A percentile compares a stretch with the other conserved stretches of the same genome.
Evolutionary conservation across 805 yeast genomes (phyloP).

Genomic region (Jamesozyma lodderae): DNA sequence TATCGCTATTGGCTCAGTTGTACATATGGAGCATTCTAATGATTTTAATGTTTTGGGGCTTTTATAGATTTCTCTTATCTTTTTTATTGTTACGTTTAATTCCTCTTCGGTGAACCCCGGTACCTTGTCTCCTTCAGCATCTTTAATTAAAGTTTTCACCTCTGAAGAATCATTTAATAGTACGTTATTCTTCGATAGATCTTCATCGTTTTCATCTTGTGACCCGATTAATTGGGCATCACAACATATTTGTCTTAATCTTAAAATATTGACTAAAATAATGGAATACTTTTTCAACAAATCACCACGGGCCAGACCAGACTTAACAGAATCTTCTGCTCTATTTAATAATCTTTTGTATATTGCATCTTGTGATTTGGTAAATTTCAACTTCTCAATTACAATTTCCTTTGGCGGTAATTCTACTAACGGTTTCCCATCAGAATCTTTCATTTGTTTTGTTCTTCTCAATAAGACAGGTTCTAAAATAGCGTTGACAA

Average conservation of each 20-base stretch:
- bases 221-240: slow-evolving; percentile 59
- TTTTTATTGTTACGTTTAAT: slow-evolving; percentile 1
- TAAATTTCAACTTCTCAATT: slow-evolving; percentile 59
- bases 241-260: slow-evolving; percentile 84
- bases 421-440: slow-evolving; percentile 66
- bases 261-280: slow-evolving; percentile 70
- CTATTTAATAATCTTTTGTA: slow-evolving; percentile 60
- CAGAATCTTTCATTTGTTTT: slow-evolving; percentile 62
- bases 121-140: neutral
- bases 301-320: slow-evolving; percentile 55
- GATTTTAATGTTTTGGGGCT: slow-evolving; percentile 29
- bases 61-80: slow-evolving; percentile 22
- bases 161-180: slow-evolving; percentile 6
- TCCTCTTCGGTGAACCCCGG: slow-evolving; percentile 5
- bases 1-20: slow-evolving; percentile 51
- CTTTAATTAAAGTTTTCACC: slow-evolving; percentile 1
- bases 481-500: slow-evolving; percentile 76
- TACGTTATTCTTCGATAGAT: slow-evolving; percentile 20
- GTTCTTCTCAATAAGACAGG: slow-evolving; percentile 81
- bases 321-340: slow-evolving; percentile 55
- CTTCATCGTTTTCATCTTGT: slow-evolving; percentile 46
- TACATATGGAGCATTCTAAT: slow-evolving; percentile 80
- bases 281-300: slow-evolving; percentile 65
- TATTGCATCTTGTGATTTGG: slow-evolving; percentile 52
- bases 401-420: slow-evolving; percentile 69